Percentiles rank a stretch among this genome's conserved stretches.
Evolutionary conservation across 805 yeast species (phyloP).

Genomic region (Soucietia sequanensis): DNA sequence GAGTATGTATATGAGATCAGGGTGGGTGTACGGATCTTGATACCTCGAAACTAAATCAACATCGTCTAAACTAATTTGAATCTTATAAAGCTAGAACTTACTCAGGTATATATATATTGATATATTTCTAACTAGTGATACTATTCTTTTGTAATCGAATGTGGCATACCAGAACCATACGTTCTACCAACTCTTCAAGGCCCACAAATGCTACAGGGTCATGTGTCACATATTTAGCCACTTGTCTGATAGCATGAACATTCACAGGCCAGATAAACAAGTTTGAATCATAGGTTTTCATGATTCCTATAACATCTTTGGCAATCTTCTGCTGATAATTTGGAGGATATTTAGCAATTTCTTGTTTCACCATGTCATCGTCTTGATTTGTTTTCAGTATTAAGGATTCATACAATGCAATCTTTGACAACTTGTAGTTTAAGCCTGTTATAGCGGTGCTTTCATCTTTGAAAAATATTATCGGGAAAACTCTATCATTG

Average conservation of each 20-base stretch:
- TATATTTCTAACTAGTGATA: neutral
- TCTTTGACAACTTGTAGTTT: slow-evolving; percentile 27
- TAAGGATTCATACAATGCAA: slow-evolving; percentile 29
- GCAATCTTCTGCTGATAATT: slow-evolving; percentile 26
- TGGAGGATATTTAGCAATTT: slow-evolving; percentile 21
- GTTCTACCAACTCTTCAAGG: slow-evolving; percentile 18
- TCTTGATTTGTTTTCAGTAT: slow-evolving; percentile 15
- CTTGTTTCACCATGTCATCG: slow-evolving; percentile 14
- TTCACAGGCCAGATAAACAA: slow-evolving; percentile 33
- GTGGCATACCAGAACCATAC: slow-evolving; percentile 12
- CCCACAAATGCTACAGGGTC: slow-evolving; percentile 17
- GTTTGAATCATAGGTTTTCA: slow-evolving; percentile 36
- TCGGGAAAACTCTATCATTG: slow-evolving; percentile 24
- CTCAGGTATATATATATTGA: neutral
- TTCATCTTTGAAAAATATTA: slow-evolving; percentile 35
- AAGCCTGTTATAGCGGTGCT: slow-evolving; percentile 30
- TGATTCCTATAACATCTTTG: slow-evolving; percentile 36
- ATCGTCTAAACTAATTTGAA: too few relatives aligned
- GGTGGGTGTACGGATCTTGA: slow-evolving; percentile 5
- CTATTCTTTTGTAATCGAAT: slow-evolving; percentile 7
- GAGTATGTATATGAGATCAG: slow-evolving; percentile 6
- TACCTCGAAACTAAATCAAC: slow-evolving; percentile 9
- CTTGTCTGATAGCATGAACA: slow-evolving; percentile 32
- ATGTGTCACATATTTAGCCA: slow-evolving; percentile 20
- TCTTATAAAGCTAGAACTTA: neutral